Evolutionary conservation across 176 grass and related monocot genomes (phyloP).

Genomic region (Bolboschoenus planiculmis): DNA sequence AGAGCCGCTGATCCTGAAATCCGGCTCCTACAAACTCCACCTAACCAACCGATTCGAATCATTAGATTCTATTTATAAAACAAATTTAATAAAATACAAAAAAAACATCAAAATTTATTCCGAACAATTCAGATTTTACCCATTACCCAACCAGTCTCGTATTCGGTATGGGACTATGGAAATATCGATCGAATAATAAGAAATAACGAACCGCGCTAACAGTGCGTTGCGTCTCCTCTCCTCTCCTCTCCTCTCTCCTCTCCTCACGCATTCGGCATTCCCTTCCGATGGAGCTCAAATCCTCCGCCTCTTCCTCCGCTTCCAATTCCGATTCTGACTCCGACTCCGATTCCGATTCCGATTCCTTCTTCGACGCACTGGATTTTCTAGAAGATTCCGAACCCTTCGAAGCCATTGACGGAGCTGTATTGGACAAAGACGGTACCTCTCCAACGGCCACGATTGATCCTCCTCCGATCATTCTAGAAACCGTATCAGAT

Average conservation of each 20-base stretch:
- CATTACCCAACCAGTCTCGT: background rate
- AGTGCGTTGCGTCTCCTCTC: background rate
- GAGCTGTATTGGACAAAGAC: background rate
- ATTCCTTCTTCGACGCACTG: conserved; percentile 23
- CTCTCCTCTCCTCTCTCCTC: conserved; percentile 1
- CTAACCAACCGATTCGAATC: no score
- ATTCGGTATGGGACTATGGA: background rate
- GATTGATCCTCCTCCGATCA: background rate
- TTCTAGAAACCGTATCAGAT: background rate
- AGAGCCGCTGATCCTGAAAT: no score
- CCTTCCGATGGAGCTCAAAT: conserved; percentile 8
- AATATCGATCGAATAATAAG: background rate
- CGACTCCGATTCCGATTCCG: background rate
- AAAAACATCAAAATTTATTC: no score
- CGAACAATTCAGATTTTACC: no score
- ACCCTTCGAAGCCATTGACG: background rate
- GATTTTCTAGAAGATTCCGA: background rate
- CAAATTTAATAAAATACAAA: no score
- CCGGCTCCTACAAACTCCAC: no score
- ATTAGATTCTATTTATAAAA: no score
- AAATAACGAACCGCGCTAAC: conserved; percentile 18
- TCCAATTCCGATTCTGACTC: conserved; percentile 22
- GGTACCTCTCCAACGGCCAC: background rate
- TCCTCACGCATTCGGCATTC: no score
- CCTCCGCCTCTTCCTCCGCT: conserved; percentile 7